Conservation (phyloP, 768 basidiomycete genomes). For the Piloderma croceum region DNA sequence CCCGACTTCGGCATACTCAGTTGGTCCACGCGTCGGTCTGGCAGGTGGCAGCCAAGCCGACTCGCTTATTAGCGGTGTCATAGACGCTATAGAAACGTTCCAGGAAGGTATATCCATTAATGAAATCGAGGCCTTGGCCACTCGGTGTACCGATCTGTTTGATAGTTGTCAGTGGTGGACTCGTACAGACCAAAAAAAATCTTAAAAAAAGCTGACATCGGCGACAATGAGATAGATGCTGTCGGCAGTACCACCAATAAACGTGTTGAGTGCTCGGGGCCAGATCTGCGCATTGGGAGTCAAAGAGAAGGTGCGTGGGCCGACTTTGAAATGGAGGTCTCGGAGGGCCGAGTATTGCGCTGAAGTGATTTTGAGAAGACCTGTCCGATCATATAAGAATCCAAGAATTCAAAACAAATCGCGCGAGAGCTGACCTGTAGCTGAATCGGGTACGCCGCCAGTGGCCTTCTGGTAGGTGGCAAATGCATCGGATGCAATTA, state of each 20-base stretch:
- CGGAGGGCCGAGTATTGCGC: slow-evolving; percentile 47
- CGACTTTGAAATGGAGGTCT: slow-evolving; percentile 52
- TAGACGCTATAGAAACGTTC: slow-evolving; percentile 64
- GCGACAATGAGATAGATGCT: slow-evolving; percentile 35
- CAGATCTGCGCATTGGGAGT: slow-evolving; percentile 40
- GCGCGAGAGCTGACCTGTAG: background rate
- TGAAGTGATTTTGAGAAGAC: slow-evolving; percentile 48
- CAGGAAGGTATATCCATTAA: slow-evolving; percentile 25
- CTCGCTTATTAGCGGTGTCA: slow-evolving; percentile 50
- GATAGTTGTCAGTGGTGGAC: background rate
- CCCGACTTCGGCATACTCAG: no score
- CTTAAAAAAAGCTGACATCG: slow-evolving; percentile 5
- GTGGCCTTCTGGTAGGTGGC: slow-evolving; percentile 23
- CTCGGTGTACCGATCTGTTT: slow-evolving; percentile 13
- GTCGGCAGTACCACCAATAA: slow-evolving; percentile 33
- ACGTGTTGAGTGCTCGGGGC: slow-evolving; percentile 38
- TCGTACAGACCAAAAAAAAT: background rate
- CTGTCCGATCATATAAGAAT: slow-evolving; percentile 30
- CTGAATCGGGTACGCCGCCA: background rate
- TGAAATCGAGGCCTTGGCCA: slow-evolving; percentile 31
- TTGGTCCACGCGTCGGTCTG: slow-evolving; percentile 44
- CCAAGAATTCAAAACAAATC: background rate
- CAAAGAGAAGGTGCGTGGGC: slow-evolving; percentile 35
- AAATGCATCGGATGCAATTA: slow-evolving; percentile 24
- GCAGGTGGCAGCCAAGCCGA: slow-evolving; percentile 51